Conservation (phyloP, 805 yeast genomes). For the Saturnispora galanensis region DNA sequence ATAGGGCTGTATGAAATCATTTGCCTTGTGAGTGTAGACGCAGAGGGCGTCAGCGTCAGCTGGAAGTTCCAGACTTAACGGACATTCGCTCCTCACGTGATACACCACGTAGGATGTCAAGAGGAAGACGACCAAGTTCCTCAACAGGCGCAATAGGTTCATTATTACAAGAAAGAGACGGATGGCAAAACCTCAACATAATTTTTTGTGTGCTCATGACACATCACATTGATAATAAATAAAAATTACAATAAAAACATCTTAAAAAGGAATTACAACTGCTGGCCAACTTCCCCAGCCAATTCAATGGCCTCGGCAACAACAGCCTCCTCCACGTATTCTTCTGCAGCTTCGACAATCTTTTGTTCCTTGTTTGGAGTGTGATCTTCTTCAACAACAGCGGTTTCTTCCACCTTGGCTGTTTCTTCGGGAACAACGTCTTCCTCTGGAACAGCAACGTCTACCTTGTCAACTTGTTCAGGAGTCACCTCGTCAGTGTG, state of each 20-base stretch:
- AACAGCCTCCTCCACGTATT: slow-evolving; percentile 2
- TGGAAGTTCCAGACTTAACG: not conserved
- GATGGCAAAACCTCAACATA: not conserved
- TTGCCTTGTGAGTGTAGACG: slow-evolving; percentile 2
- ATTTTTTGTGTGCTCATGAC: not conserved
- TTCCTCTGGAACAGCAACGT: slow-evolving; percentile 6
- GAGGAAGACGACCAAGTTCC: not conserved
- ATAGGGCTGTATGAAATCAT: slow-evolving; percentile 2
- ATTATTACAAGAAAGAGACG: not conserved
- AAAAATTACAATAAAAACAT: not conserved
- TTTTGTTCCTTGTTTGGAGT: slow-evolving; percentile 4
- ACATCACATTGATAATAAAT: not conserved
- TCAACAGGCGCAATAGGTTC: not conserved
- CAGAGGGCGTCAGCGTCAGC: slow-evolving; percentile 6
- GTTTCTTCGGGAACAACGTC: slow-evolving; percentile 5
- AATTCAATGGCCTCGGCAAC: slow-evolving; percentile 6
- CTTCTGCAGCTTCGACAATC: slow-evolving; percentile 9
- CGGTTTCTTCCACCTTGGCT: not conserved
- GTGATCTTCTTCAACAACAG: not conserved
- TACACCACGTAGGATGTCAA: not conserved
- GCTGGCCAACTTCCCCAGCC: slow-evolving; percentile 10
- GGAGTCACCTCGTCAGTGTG: slow-evolving; percentile 3
- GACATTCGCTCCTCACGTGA: slow-evolving; percentile 4
- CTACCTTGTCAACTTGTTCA: slow-evolving; percentile 1
- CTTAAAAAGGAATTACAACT: slow-evolving; percentile 3